These are phyloP conservation scores for Amanita pallidorosea DNA, from an alignment of 768 basidiomycete species.

Conservation along the genomic window DNA sequence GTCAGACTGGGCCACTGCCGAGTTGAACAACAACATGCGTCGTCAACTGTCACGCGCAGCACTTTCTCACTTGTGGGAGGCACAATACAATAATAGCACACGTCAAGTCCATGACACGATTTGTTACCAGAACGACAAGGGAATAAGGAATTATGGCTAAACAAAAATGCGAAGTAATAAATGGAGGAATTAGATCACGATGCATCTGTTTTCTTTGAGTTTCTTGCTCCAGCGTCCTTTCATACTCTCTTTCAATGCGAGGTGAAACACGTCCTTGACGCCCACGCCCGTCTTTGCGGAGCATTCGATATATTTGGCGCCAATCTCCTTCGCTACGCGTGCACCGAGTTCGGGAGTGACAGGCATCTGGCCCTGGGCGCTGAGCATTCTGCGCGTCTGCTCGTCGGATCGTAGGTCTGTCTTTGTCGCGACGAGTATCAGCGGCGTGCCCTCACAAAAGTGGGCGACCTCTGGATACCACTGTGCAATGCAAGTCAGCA, in stretches of 20 bases:
- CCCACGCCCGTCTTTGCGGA: slow-evolving; percentile 86
- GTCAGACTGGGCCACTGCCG: no score
- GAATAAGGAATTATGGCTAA: neutral
- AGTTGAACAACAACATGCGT: no score
- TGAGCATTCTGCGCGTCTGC: slow-evolving; percentile 77
- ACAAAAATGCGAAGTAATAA: slow-evolving; percentile 3
- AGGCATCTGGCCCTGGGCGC: slow-evolving; percentile 79
- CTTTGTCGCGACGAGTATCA: slow-evolving; percentile 91
- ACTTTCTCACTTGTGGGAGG: no score
- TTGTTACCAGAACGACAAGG: neutral
- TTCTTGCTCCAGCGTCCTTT: slow-evolving; percentile 68
- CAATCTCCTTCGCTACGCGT: slow-evolving; percentile 85
- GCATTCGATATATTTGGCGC: slow-evolving; percentile 90
- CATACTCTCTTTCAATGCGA: slow-evolving; percentile 86
- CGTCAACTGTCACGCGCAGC: no score
- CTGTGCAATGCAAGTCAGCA: slow-evolving; percentile 26
- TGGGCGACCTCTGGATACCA: slow-evolving; percentile 93
- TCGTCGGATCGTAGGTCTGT: slow-evolving; percentile 83
- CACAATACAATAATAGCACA: no score
- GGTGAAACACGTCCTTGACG: slow-evolving; percentile 85
- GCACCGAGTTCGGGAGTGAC: slow-evolving; percentile 77
- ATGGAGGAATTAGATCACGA: slow-evolving; percentile 32
- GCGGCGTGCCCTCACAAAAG: slow-evolving; percentile 82
- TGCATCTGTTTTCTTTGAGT: slow-evolving; percentile 60
- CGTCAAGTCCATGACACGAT: neutral